Conservation (phyloP, 805 yeast species). For the Kodamaea jinghongensis region DNA sequence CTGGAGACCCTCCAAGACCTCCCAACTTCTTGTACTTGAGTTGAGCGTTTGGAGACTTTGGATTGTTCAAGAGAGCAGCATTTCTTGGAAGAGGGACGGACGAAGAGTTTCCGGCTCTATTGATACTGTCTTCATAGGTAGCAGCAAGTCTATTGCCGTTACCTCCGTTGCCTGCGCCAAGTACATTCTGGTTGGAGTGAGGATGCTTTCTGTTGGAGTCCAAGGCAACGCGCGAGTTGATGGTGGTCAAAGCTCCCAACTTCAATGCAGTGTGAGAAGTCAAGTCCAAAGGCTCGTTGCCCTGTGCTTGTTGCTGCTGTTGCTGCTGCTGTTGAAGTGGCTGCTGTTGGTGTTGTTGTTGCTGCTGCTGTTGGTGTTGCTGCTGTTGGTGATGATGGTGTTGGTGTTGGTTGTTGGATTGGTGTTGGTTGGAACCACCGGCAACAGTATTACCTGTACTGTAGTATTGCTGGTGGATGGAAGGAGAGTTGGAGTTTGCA, state of each 20-base stretch:
- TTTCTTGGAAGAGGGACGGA: slow-evolving; percentile 32
- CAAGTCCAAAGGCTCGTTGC: slow-evolving; percentile 18
- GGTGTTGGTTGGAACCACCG: slow-evolving; percentile 7
- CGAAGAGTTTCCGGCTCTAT: slow-evolving; percentile 34
- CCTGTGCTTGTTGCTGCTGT: slow-evolving; percentile 12
- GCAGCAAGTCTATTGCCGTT: slow-evolving; percentile 14
- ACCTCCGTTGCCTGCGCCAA: slow-evolving; percentile 13
- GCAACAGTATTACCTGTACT: slow-evolving; percentile 9
- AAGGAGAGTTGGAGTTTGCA: slow-evolving; percentile 14
- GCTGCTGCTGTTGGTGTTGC: not conserved
- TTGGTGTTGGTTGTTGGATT: slow-evolving; percentile 15
- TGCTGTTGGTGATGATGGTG: slow-evolving; percentile 8
- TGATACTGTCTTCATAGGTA: slow-evolving; percentile 33
- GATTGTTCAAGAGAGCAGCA: slow-evolving; percentile 15
- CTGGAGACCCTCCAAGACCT: slow-evolving; percentile 4
- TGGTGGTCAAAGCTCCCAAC: slow-evolving; percentile 65
- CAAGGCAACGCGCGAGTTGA: slow-evolving; percentile 52
- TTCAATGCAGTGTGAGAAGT: slow-evolving; percentile 48
- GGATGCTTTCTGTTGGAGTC: slow-evolving; percentile 38
- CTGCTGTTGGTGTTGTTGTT: slow-evolving; percentile 5
- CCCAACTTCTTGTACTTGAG: slow-evolving; percentile 9
- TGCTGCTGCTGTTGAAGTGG: slow-evolving; percentile 10
- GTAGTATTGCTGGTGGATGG: slow-evolving; percentile 12
- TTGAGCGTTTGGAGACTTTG: slow-evolving; percentile 10
- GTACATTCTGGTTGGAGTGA: slow-evolving; percentile 1